Percentiles rank a stretch among this genome's conserved stretches.
These are phyloP conservation scores for Beverwykella pulmonaria DNA, from an alignment of 495 filamentous ascomycete genomes.

Conservation along the genomic window DNA sequence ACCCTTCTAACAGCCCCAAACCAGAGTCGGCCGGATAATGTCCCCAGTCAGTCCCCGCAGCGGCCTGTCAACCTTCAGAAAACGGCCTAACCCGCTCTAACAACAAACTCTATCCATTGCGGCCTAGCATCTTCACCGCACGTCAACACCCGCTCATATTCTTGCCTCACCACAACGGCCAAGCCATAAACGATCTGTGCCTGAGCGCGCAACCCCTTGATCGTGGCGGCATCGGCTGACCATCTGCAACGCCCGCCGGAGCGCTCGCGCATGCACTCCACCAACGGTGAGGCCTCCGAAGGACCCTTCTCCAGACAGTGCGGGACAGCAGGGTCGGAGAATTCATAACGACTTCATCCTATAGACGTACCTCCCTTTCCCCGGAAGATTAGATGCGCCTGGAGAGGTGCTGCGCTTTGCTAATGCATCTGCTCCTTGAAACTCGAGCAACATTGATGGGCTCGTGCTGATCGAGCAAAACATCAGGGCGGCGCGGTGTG, in stretches of 20 bases:
- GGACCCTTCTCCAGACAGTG: slow-evolving; percentile 6
- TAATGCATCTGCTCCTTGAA: slow-evolving; percentile 15
- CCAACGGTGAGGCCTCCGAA: slow-evolving; percentile 25
- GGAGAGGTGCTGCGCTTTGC: slow-evolving; percentile 6
- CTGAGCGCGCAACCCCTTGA: slow-evolving; percentile 19
- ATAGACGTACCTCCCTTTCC: slow-evolving; percentile 32
- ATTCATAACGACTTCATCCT: slow-evolving; percentile 20
- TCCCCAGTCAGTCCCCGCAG: slow-evolving; percentile 26
- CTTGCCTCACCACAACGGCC: slow-evolving; percentile 9
- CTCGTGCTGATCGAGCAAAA: slow-evolving; percentile 4
- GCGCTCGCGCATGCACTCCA: slow-evolving; percentile 1
- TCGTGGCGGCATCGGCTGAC: slow-evolving; percentile 39
- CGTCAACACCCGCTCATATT: slow-evolving; percentile 13
- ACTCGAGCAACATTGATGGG: not conserved
- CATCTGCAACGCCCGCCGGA: slow-evolving; percentile 20
- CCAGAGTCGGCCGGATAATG: slow-evolving; percentile 22
- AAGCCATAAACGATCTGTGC: slow-evolving; percentile 15
- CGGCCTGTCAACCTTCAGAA: slow-evolving; percentile 15
- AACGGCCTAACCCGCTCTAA: not conserved
- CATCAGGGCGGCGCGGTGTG: slow-evolving; percentile 5
- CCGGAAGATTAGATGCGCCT: slow-evolving; percentile 24
- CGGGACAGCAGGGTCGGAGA: slow-evolving; percentile 19
- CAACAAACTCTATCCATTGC: not conserved
- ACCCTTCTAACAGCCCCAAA: not conserved
- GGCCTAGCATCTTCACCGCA: slow-evolving; percentile 16